A percentile compares a stretch with the other conserved stretches of the same genome.
Conservation (phyloP, 768 basidiomycete species). For the Coprinopsis strossmayeri region DNA sequence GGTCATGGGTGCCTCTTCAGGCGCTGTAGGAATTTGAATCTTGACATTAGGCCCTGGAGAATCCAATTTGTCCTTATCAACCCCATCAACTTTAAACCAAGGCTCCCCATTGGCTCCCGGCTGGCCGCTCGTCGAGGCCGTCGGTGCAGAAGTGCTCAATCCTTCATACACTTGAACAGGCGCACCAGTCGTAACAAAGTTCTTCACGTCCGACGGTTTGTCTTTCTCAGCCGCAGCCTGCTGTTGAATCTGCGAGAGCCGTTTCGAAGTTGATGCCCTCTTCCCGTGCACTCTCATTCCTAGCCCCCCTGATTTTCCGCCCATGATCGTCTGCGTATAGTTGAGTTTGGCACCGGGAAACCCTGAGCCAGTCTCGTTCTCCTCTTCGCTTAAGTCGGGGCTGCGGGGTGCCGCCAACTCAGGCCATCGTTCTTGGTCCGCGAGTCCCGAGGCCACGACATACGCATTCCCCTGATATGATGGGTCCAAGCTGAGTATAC, state of each 20-base stretch:
- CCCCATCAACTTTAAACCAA: constrained; percentile 24
- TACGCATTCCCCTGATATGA: constrained; percentile 79
- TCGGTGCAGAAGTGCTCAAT: constrained; percentile 22
- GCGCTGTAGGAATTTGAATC: constrained; percentile 32
- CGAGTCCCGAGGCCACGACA: constrained; percentile 70
- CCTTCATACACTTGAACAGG: constrained; percentile 25
- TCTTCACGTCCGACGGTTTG: constrained; percentile 22
- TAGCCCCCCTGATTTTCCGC: constrained; percentile 57
- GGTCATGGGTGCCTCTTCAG: constrained; percentile 38
- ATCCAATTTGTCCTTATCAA: background rate
- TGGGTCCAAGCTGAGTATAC: constrained; percentile 76
- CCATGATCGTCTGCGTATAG: constrained; percentile 89
- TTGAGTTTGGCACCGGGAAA: constrained; percentile 57
- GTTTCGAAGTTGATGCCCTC: constrained; percentile 45
- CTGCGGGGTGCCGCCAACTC: constrained; percentile 69
- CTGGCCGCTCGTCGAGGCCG: constrained; percentile 15
- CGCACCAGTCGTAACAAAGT: constrained; percentile 26
- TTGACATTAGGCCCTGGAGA: constrained; percentile 32
- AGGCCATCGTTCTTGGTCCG: constrained; percentile 79
- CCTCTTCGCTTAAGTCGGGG: constrained; percentile 70
- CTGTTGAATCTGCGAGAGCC: constrained; percentile 35
- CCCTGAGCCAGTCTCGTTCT: constrained; percentile 39
- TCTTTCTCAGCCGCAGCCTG: background rate
- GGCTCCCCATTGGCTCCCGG: constrained; percentile 20
- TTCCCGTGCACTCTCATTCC: constrained; percentile 76